Base-by-base conservation (phyloP, 768 basidiomycete genomes). In the Boletus tylopilopsis region DNA sequence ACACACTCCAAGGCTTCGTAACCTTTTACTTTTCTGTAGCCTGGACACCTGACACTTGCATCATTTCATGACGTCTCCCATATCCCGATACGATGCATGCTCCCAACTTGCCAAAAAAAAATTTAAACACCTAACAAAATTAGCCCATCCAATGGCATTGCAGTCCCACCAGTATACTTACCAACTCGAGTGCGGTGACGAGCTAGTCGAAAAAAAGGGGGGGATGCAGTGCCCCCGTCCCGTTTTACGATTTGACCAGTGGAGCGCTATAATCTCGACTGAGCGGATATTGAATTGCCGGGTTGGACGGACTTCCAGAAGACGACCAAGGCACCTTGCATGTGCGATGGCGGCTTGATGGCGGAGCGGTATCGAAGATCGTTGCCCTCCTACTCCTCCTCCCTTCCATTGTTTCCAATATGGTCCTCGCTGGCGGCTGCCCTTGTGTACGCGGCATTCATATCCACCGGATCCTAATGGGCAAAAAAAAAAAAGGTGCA, bases 241-340 rank as follows among this genome's bases (percentile, higher is more conserved):
- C 45, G n/a, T n/a, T 43, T 35, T 40, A 58, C 46, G 43, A 40
- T 46, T 45, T 47, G 27, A 42, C 43, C 46, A 49, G 42, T 64
- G 54, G 53, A 50, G 64, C 64, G 58, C 53, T 27, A 51, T 55
- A 63, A 58, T 46, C 62, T 63, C 64, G 61, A 66, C 61, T 66
- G 58, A 66, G 53, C 62, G 61, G 64, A 63, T 61, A 66, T 64
- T 53, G 61, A 66, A 55, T 53, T 63, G 61, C 55, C 64, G 64
- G 55, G 21, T 32, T 50, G 45, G 42, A 55, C 61, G 55, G 64
- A 39, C 61, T 63, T 64, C 54, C 42, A 55, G 64, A 66, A 60
- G 61, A 34, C 45, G 43, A 41, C 11, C 53, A 47, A 59, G 53
- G 52, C 52, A 41, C 50, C 50, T 47, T 36, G 47, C 29, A 51